Base-by-base conservation (phyloP, 179 eudicot species). In the Carnegiea gigantea region DNA sequence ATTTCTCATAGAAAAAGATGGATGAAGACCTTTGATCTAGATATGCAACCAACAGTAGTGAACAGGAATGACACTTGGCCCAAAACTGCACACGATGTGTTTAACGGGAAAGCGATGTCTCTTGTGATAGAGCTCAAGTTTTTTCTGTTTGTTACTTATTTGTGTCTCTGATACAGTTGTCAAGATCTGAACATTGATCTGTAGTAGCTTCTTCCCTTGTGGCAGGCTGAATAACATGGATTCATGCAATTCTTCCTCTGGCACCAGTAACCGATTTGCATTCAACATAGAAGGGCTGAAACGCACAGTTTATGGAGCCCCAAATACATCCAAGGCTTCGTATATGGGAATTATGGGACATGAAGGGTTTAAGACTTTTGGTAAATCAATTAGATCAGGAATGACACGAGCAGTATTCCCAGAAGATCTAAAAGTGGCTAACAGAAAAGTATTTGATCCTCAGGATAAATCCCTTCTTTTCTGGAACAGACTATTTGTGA, bases 381-480 rank as follows among this genome's bases (percentile, higher is more conserved):
- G 89, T 43, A 83, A 82, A 71, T 86, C 91, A 40, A 76, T 88
- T n/a, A 86, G 43, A 74, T 83, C 85, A 5, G 88, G 86, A 13
- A 86, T 87, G 12, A 83, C 79, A 51, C 79, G 88, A 33, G 89
- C 87, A 65, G 87, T 88, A 8, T 88, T 88, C 73, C 91, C 91
- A 12, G 91, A 88, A 85, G 91, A 88, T 67, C 86, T 88, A 9
- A 85, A 80, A 83, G 91, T 88, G 36, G 85, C 91, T 10, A 83
- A 88, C 59, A 87, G 76, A 44, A 85, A 87, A 84, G 85, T 88
- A 30, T 85, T 88, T 73, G 91, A 87, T 74, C 91, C 91, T 73
- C 91, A 87, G 77, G 91, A 88, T 70, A 81, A 77, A 73, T 88
- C 88, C 76, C 89, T 90, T 80, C 82, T 87, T 21, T 82, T 82